phyloP scores from a whole-genome alignment of 371 early-diverging fungal species.

The Mortierella sp. region DNA sequence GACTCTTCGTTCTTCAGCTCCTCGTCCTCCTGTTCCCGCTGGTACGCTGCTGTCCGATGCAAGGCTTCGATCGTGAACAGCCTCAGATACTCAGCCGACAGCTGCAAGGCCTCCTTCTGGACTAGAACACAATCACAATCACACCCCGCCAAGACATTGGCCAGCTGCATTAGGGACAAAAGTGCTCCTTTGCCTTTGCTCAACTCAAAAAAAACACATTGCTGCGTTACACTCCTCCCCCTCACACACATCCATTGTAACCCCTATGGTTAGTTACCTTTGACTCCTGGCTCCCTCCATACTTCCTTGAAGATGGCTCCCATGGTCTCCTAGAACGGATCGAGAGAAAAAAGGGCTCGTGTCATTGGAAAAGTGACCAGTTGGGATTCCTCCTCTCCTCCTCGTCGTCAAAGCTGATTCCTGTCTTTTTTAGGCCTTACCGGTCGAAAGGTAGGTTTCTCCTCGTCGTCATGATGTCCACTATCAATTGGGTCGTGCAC shows the following conservation, averaged over 20 bases:
- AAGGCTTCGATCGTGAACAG: conserved; percentile 53
- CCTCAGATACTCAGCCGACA: conserved; percentile 55
- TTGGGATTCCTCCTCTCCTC: too few relatives aligned
- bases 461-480: too few relatives aligned
- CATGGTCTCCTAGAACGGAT: conserved; percentile 38
- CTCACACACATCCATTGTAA: too few relatives aligned
- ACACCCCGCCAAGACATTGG: too few relatives aligned
- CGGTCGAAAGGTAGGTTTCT: conserved; percentile 23
- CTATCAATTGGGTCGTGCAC: too few relatives aligned
- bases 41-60: conserved; percentile 40
- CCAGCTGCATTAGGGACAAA: too few relatives aligned
- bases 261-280: too few relatives aligned
- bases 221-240: too few relatives aligned
- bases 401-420: not conserved
- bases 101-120: conserved; percentile 53
- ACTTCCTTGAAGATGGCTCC: conserved; percentile 39
- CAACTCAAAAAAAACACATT: too few relatives aligned
- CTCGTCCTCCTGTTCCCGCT: conserved; percentile 49
- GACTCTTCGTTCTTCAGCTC: conserved; percentile 35
- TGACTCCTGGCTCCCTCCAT: conserved; percentile 36
- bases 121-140: too few relatives aligned
- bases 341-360: not conserved
- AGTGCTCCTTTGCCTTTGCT: too few relatives aligned
- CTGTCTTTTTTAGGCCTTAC: conserved; percentile 11
- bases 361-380: not conserved